phyloP scores from a whole-genome alignment of 352 stramenopile species.

The Phytophthora vignae region DNA sequence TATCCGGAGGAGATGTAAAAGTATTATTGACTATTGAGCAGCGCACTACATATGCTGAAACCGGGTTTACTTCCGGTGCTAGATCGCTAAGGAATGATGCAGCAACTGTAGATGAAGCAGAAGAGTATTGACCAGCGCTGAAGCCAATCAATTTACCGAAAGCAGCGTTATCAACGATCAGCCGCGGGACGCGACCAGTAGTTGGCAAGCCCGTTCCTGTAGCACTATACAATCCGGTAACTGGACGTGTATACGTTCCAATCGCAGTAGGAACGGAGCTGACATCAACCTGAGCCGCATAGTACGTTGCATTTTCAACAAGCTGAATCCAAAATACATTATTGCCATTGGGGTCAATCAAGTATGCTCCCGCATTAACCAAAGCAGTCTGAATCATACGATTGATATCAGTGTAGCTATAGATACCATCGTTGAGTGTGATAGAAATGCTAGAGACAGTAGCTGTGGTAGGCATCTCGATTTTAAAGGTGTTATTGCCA shows the following conservation, averaged over 20 bases:
- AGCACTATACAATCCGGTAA: no score
- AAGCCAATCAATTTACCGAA: conserved; percentile 13
- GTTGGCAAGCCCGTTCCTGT: no score
- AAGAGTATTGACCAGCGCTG: conserved; percentile 2
- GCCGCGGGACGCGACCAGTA: neutral
- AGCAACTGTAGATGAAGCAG: neutral
- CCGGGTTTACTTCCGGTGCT: no score
- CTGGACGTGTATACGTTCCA: no score
- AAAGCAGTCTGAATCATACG: no score
- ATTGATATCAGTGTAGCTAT: conserved; percentile 7
- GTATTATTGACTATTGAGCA: conserved; percentile 22
- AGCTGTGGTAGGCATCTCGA: conserved; percentile 1
- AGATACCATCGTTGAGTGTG: conserved; percentile 1
- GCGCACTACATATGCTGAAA: no score
- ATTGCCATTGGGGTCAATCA: no score
- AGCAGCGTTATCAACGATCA: conserved; percentile 13
- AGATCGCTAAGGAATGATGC: neutral
- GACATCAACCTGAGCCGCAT: no score
- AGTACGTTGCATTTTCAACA: no score
- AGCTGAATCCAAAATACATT: no score
- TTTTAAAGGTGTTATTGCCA: conserved; percentile 1
- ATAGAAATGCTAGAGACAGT: conserved; percentile 1
- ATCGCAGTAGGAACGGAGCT: no score
- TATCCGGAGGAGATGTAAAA: neutral
- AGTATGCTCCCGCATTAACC: no score